phyloP scores from a whole-genome alignment of 768 basidiomycete genomes.

The Mycena sanguinolenta region DNA sequence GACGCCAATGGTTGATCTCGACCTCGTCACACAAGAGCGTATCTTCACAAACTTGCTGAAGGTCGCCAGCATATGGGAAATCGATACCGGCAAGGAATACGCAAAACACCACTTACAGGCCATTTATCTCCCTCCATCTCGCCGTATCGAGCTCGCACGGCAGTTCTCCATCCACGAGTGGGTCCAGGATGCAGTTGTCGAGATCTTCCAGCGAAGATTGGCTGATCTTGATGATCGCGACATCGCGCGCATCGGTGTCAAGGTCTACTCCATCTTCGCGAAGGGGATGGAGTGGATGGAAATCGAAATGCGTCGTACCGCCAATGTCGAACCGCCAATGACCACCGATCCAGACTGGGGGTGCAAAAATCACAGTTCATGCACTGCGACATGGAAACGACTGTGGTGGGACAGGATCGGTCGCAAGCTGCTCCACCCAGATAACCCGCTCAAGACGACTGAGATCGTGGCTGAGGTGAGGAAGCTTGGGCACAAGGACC shows the following conservation, averaged over 20 bases:
- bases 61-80: background rate
- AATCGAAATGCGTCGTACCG: slow-evolving; percentile 7
- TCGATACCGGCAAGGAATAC: background rate
- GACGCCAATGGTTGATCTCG: background rate
- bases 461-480: background rate
- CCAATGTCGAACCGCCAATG: background rate
- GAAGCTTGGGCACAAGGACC: background rate
- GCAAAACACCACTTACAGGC: background rate
- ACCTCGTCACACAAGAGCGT: background rate
- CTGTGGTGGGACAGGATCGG: slow-evolving; percentile 17
- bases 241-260: too few species aligned
- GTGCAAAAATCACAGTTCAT: background rate
- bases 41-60: slow-evolving; percentile 9
- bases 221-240: too few species aligned
- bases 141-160: too few species aligned
- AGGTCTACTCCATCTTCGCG: too few species aligned
- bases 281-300: background rate
- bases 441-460: background rate
- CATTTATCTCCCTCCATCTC: too few species aligned
- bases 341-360: background rate
- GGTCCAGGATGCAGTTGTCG: too few species aligned
- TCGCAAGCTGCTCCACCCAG: slow-evolving; percentile 10
- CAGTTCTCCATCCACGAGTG: too few species aligned
- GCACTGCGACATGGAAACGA: background rate
- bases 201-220: too few species aligned